phyloP scores from a whole-genome alignment of 2,329 filamentous ascomycete genomes.

The Tolypocladium inflatum region DNA sequence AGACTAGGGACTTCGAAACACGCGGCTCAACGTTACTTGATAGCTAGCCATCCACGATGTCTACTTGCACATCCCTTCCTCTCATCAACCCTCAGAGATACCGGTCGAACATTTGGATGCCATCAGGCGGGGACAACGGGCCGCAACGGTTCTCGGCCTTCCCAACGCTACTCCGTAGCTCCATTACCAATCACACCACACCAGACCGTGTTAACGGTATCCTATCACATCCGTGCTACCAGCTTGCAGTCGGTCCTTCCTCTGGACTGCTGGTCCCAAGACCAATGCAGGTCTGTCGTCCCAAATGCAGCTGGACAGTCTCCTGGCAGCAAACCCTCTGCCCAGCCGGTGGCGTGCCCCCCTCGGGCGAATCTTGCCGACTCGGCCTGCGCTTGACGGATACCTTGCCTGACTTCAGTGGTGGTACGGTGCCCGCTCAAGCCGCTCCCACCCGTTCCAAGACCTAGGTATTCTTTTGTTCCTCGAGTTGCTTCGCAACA shows the following conservation, averaged over 20 bases:
- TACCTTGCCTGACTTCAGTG: no score
- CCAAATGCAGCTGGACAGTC: background rate
- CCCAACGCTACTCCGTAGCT: background rate
- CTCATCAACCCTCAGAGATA: background rate
- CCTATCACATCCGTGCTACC: background rate
- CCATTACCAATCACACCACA: background rate
- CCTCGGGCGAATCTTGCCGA: background rate
- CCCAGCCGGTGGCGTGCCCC: background rate
- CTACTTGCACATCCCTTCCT: background rate
- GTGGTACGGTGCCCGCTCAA: no score
- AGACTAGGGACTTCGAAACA: no score
- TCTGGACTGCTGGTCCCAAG: background rate
- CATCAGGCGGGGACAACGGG: background rate
- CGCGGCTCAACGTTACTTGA: background rate
- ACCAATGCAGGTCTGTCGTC: background rate
- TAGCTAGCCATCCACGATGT: background rate
- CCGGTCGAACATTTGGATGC: background rate
- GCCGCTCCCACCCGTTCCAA: no score
- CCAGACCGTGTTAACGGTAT: background rate
- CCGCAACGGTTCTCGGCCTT: background rate
- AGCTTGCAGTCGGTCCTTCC: background rate
- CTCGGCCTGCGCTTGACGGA: background rate
- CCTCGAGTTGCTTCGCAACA: no score
- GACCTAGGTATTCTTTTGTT: no score
- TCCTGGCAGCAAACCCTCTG: no score